Percentiles rank a stretch among this genome's conserved stretches.
Conservation (phyloP, 106 monocot genomes). For the Allium sativum region DNA sequence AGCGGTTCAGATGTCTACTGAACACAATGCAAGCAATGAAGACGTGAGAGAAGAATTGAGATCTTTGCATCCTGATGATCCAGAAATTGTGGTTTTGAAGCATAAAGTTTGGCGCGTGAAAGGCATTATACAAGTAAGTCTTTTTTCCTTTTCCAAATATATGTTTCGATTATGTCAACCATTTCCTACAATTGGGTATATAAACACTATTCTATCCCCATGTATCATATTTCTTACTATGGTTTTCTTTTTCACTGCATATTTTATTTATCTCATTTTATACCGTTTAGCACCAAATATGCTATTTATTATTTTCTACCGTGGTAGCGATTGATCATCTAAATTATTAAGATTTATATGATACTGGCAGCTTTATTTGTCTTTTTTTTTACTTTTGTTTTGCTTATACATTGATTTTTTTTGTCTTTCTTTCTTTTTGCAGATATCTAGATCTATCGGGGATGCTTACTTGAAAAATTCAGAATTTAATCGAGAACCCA, state of each 20-base stretch:
- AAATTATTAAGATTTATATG: no score
- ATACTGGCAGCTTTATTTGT: no score
- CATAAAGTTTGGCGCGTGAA: conserved; percentile 24
- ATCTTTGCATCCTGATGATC: conserved; percentile 19
- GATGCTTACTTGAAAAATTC: conserved; percentile 60
- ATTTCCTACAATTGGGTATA: neutral
- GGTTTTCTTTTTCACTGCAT: no score
- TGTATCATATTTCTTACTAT: neutral
- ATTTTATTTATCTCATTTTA: no score
- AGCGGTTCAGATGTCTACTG: conserved; percentile 18
- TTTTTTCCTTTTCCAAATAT: neutral
- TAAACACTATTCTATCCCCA: neutral
- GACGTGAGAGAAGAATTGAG: conserved; percentile 16
- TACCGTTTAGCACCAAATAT: no score
- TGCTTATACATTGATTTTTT: no score
- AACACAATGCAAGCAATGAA: conserved; percentile 18
- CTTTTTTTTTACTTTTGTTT: no score
- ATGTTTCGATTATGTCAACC: neutral
- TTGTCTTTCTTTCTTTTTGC: conserved; percentile 4
- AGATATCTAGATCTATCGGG: conserved; percentile 74
- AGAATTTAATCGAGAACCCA: conserved; percentile 63
- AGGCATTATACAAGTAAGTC: conserved; percentile 17
- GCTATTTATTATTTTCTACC: no score
- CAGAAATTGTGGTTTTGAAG: conserved; percentile 19
- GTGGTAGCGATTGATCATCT: no score